Percentiles rank a stretch among this genome's conserved stretches.
phyloP scores from a whole-genome alignment of 2,329 filamentous ascomycete genomes.

The Penicillium sp. region DNA sequence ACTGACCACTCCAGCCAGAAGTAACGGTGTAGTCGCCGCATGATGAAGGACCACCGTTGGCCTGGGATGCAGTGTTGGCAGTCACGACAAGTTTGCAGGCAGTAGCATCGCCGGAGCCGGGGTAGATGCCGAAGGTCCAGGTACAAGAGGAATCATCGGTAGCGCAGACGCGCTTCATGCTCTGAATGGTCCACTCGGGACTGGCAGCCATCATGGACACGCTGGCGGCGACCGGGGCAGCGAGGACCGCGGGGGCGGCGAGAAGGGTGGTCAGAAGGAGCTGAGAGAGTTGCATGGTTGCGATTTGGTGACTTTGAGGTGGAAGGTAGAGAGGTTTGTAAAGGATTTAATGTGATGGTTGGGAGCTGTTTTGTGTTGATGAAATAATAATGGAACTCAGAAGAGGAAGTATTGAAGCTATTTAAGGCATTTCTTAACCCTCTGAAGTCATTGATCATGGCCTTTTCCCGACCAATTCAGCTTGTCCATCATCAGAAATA shows the following conservation, averaged over 20 bases:
- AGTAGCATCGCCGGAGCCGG: slow-evolving; percentile 36
- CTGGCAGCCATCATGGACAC: slow-evolving; percentile 50
- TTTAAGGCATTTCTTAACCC: slow-evolving; percentile 20
- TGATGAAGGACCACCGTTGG: slow-evolving; percentile 48
- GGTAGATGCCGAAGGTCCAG: slow-evolving; percentile 55
- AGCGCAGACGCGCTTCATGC: slow-evolving; percentile 52
- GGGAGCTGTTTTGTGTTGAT: neutral
- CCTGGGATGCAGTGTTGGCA: slow-evolving; percentile 43
- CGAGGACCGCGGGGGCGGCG: slow-evolving; percentile 43
- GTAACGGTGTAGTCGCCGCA: slow-evolving; percentile 61
- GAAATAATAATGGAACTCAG: neutral
- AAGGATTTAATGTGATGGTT: neutral
- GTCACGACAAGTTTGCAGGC: slow-evolving; percentile 51
- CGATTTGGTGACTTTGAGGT: slow-evolving; percentile 18
- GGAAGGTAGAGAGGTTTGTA: neutral
- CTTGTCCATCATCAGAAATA: neutral
- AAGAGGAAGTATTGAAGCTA: slow-evolving; percentile 11
- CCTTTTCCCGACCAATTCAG: neutral
- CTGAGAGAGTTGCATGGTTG: slow-evolving; percentile 55
- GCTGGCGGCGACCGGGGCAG: slow-evolving; percentile 43
- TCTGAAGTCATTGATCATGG: slow-evolving; percentile 6
- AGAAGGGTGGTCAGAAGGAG: slow-evolving; percentile 44
- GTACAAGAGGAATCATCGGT: slow-evolving; percentile 49
- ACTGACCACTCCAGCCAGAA: slow-evolving; percentile 63
- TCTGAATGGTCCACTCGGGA: slow-evolving; percentile 53